These are phyloP conservation scores for Camelina laxa DNA, from an alignment of 345 rosid genomes.

Conservation along the genomic window DNA sequence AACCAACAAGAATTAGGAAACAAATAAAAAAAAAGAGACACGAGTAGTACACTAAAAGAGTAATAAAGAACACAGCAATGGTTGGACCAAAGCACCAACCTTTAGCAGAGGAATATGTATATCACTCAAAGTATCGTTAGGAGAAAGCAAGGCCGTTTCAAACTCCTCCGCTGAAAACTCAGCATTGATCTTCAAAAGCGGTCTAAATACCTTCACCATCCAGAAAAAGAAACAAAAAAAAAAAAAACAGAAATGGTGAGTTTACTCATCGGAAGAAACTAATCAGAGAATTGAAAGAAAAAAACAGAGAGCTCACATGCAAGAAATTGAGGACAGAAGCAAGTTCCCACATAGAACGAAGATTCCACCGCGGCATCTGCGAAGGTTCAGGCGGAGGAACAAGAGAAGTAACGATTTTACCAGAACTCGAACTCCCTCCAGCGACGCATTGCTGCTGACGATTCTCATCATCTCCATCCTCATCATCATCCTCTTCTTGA, in stretches of 20 bases:
- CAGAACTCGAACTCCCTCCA: constrained; percentile 48
- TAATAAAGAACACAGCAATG: constrained; percentile 1
- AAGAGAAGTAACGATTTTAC: constrained; percentile 75
- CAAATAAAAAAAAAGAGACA: neutral
- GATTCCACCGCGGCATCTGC: constrained; percentile 91
- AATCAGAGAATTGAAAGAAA: constrained; percentile 4
- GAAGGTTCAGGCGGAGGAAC: constrained; percentile 80
- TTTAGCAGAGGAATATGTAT: constrained; percentile 94
- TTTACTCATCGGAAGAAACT: constrained; percentile 17
- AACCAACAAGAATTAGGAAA: neutral
- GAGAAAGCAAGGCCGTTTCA: constrained; percentile 85
- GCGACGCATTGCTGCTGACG: constrained; percentile 55
- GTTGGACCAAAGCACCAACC: constrained; percentile 60
- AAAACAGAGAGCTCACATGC: constrained; percentile 68
- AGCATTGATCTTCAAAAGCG: constrained; percentile 70
- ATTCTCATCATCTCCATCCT: constrained; percentile 38
- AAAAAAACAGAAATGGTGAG: neutral
- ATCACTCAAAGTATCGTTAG: constrained; percentile 89
- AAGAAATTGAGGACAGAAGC: constrained; percentile 95
- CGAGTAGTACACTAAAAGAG: constrained; percentile 26
- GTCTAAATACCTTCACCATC: constrained; percentile 77
- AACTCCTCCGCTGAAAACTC: constrained; percentile 99
- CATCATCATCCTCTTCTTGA: constrained; percentile 54
- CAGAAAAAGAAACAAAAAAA: neutral
- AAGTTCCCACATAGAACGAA: constrained; percentile 98